Percentiles rank a stretch among this genome's conserved stretches.
Evolutionary conservation across 768 basidiomycete genomes (phyloP).

Genomic region (Hypsizygus marmoreus): DNA sequence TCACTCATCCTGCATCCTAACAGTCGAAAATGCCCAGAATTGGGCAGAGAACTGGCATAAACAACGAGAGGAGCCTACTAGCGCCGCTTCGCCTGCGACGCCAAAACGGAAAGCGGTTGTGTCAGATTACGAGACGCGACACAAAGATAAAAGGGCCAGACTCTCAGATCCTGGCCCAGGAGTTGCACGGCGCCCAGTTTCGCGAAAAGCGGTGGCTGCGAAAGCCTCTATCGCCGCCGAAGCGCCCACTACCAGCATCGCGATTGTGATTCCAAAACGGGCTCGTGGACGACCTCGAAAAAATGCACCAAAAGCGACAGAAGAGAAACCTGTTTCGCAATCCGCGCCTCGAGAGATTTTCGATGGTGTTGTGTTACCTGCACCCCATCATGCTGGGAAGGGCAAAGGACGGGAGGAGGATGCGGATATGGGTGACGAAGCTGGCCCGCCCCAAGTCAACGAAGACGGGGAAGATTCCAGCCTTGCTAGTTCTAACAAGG

Average conservation of each 20-base stretch:
- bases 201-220: background rate
- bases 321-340: background rate
- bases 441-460: constrained; percentile 15
- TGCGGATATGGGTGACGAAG: constrained; percentile 7
- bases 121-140: constrained; percentile 22
- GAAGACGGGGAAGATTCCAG: constrained; percentile 17
- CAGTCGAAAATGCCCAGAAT: constrained; percentile 17
- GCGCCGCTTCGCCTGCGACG: background rate
- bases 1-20: background rate
- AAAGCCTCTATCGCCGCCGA: background rate
- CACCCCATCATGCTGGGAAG: background rate
- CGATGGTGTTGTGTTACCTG: constrained; percentile 17
- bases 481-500: constrained; percentile 22
- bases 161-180: constrained; percentile 15
- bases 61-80: constrained; percentile 8
- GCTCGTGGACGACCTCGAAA: constrained; percentile 10
- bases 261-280: constrained; percentile 7
- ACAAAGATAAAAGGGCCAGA: constrained; percentile 16
- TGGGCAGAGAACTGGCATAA: background rate
- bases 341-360: constrained; percentile 16
- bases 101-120: constrained; percentile 12
- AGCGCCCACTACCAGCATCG: background rate
- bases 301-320: background rate
- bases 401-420: constrained; percentile 9
- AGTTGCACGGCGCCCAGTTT: constrained; percentile 5